Base-by-base conservation (phyloP, 345 rosid genomes). In the Leavenworthia alabamica region DNA sequence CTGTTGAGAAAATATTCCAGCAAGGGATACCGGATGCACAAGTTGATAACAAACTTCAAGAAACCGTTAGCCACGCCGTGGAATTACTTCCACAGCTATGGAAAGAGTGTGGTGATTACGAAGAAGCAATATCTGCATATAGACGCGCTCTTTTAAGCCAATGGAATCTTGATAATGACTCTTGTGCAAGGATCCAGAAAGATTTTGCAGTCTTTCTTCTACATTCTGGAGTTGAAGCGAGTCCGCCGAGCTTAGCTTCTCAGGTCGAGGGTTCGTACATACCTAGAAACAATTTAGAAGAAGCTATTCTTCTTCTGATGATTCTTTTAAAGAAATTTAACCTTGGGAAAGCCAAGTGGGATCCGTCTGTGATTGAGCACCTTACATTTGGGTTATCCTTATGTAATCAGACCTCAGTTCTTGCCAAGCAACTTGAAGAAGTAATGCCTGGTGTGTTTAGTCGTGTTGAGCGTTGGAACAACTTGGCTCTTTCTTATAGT, bases 261-360 rank as follows among this genome's bases (percentile, higher is more conserved):
- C 97, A 89, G 71, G 45, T 78, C 5, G 93, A 92, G 10, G 93
- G 96, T 51, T 80, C 95, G 1, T 89, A 74, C 73, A 75, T 86
- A 32, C 97, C 98, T 6, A 86, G 81, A 70, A 82, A 85, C 69
- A 89, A 92, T 79, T 62, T 92, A 66, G 98, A 92, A 78, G 96
- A 92, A 79, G 89, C 95, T 39, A 77, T 92, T 73, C 83, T 92
- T 54, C 90, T 92, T 70, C 80, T 92, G 59, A 79, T 92, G 89
- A 83, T 89, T 67, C 82, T 89, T 29, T 36, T 86, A 54, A 75
- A 79, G 79, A 92, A 89, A 66, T 72, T 72, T 58, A 62, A 68
- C 77, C 84, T 76, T 8, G 88, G 95, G 16, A 78, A 81, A 65
- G 78, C 69, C 20, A 77, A 75, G 64, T 86, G 90, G 93, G 98